Evolutionary conservation across 73 alveolate species (phyloP).

Genomic region (Paramecium tetraurelia): DNA sequence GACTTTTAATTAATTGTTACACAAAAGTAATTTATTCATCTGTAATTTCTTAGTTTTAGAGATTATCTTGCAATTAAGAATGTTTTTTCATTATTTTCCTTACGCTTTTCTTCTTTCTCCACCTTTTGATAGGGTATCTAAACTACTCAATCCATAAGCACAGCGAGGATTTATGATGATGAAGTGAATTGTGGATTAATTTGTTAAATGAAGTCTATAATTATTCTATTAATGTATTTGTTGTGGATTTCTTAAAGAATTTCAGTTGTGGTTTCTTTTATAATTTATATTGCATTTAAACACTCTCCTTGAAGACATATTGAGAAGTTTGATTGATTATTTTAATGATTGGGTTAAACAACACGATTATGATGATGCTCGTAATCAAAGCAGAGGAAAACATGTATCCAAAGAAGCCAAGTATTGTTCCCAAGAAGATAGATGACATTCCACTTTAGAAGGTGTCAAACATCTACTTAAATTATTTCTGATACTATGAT

Average conservation of each 20-base stretch:
- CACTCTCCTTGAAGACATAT: neutral
- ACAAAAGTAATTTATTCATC: neutral
- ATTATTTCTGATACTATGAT: neutral
- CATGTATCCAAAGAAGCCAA: neutral
- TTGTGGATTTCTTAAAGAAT: neutral
- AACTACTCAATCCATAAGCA: neutral
- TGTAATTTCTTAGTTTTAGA: neutral
- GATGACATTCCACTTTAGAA: neutral
- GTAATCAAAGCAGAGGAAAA: neutral
- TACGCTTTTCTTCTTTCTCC: neutral
- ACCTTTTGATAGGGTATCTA: neutral
- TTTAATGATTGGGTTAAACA: neutral
- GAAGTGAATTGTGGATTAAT: neutral
- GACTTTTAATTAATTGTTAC: neutral
- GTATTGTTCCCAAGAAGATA: neutral
- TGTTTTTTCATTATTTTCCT: neutral
- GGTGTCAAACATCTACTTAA: neutral
- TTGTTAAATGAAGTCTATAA: neutral
- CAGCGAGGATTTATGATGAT: neutral
- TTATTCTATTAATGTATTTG: neutral
- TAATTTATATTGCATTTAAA: neutral
- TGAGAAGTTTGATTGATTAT: neutral
- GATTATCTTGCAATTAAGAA: neutral
- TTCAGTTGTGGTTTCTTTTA: neutral
- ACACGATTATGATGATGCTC: neutral